These are phyloP conservation scores for Colletotrichum tropicicola DNA, from an alignment of 2,329 filamentous ascomycete species.

Conservation along the genomic window DNA sequence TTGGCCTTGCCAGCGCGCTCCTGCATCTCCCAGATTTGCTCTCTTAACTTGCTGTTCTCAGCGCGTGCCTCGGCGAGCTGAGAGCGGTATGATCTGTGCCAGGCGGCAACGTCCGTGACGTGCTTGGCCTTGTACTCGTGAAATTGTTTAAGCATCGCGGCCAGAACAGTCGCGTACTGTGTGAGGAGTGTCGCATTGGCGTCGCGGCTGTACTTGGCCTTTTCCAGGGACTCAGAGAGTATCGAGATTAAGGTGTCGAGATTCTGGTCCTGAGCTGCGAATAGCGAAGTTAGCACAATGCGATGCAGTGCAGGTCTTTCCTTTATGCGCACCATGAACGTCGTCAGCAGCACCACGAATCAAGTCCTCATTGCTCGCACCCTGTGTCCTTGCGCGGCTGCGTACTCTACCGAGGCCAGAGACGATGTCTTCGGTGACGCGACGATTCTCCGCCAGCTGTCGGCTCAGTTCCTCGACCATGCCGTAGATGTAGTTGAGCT, in stretches of 20 bases:
- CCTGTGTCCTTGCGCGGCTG: slow-evolving; percentile 60
- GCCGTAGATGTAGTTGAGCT: slow-evolving; percentile 73
- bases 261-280: slow-evolving; percentile 64
- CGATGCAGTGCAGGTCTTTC: background rate
- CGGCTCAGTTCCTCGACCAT: slow-evolving; percentile 74
- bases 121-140: slow-evolving; percentile 73
- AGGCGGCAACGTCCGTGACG: slow-evolving; percentile 67
- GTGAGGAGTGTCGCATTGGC: slow-evolving; percentile 67
- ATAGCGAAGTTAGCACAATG: background rate
- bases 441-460: slow-evolving; percentile 69
- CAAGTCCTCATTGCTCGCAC: slow-evolving; percentile 66
- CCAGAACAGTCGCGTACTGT: slow-evolving; percentile 66
- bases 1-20: slow-evolving; percentile 67
- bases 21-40: slow-evolving; percentile 75
- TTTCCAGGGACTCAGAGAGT: slow-evolving; percentile 69
- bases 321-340: slow-evolving; percentile 58
- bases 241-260: slow-evolving; percentile 69
- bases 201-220: slow-evolving; percentile 67
- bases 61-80: slow-evolving; percentile 72
- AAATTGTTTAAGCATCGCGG: slow-evolving; percentile 68
- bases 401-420: slow-evolving; percentile 70
- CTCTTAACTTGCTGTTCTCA: slow-evolving; percentile 69
- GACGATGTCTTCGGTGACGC: slow-evolving; percentile 71
- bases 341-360: slow-evolving; percentile 64
- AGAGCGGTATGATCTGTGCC: slow-evolving; percentile 72